phyloP scores from a whole-genome alignment of 306 rosid species.

The Styphnolobium japonicum region DNA sequence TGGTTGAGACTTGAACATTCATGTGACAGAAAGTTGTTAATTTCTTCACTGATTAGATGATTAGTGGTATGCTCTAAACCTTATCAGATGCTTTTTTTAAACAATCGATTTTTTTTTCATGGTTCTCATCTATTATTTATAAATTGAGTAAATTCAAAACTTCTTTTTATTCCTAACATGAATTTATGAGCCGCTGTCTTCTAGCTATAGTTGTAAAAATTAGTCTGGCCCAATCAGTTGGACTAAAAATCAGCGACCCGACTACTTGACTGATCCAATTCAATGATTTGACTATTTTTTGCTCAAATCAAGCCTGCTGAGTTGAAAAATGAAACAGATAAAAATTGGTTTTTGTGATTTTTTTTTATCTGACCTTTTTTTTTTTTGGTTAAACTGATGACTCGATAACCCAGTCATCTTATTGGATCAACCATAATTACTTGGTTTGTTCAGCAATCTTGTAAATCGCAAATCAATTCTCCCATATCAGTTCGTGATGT shows the following conservation, averaged over 20 bases:
- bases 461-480: too few species aligned
- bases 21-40: slow-evolving; percentile 14
- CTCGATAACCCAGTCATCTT: too few species aligned
- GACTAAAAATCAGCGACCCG: background rate
- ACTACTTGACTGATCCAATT: background rate
- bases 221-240: background rate
- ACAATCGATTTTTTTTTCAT: background rate
- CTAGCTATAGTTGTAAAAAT: background rate
- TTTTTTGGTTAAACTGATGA: too few species aligned
- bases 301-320: too few species aligned
- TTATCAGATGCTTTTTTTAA: background rate
- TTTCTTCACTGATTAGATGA: slow-evolving; percentile 19
- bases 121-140: background rate
- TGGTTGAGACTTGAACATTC: slow-evolving; percentile 25
- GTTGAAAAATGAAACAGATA: too few species aligned
- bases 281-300: too few species aligned
- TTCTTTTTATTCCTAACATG: background rate
- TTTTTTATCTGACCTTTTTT: too few species aligned
- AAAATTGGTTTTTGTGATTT: too few species aligned
- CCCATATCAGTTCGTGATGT: too few species aligned
- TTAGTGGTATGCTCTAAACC: background rate
- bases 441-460: too few species aligned
- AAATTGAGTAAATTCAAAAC: background rate
- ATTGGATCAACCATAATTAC: too few species aligned
- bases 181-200: background rate